phyloP scores from a whole-genome alignment of 2,329 filamentous ascomycete species.

The Alternaria novae-zelandiae region DNA sequence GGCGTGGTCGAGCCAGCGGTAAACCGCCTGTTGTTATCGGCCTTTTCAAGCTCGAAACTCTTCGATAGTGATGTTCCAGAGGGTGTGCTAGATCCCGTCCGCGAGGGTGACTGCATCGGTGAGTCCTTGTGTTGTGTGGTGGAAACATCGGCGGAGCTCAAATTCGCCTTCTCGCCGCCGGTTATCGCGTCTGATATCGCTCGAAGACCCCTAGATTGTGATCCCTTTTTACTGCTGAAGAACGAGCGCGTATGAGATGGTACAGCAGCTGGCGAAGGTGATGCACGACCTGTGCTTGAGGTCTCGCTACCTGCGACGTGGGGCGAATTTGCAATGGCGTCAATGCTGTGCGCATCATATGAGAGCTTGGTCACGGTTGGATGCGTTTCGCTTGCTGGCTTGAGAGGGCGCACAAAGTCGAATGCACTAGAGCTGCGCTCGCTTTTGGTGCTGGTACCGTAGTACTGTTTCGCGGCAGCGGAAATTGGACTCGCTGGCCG shows the following conservation, averaged over 20 bases:
- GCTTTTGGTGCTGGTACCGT: conserved; percentile 55
- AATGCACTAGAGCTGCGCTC: conserved; percentile 58
- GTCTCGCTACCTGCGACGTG: conserved; percentile 54
- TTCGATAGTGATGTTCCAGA: conserved; percentile 63
- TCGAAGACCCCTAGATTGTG: conserved; percentile 72
- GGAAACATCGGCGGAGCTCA: conserved; percentile 49
- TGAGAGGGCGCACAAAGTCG: conserved; percentile 49
- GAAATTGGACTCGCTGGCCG: conserved; percentile 62
- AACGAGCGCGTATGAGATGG: conserved; percentile 43
- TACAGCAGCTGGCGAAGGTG: conserved; percentile 49
- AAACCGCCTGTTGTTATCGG: conserved; percentile 52
- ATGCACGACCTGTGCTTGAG: conserved; percentile 55
- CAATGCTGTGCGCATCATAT: conserved; percentile 56
- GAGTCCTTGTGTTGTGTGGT: conserved; percentile 59
- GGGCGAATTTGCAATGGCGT: conserved; percentile 51
- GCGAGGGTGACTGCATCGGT: conserved; percentile 67
- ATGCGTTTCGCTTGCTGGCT: conserved; percentile 51
- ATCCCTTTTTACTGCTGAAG: conserved; percentile 43
- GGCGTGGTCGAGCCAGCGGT: conserved; percentile 54
- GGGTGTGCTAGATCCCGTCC: conserved; percentile 76
- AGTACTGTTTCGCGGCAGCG: conserved; percentile 72
- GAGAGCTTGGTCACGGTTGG: conserved; percentile 65
- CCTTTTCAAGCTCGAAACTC: conserved; percentile 82
- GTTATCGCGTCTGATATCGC: conserved; percentile 79
- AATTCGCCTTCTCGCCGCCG: conserved; percentile 59